phyloP scores from a whole-genome alignment of 176 grass and related monocot genomes.

The Aegilops tauschii region DNA sequence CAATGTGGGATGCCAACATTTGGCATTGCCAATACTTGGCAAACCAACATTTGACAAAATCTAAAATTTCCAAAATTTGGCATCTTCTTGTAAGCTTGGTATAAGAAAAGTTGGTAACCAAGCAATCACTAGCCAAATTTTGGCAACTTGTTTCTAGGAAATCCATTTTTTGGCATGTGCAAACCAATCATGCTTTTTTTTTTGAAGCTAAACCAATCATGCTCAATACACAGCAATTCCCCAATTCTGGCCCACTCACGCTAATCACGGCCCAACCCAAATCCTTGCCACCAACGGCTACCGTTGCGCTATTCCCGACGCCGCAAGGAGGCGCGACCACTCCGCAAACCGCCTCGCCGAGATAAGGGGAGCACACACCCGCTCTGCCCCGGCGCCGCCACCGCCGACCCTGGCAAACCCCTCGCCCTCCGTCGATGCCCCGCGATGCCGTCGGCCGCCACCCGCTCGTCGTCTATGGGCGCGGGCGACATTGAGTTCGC shows the following conservation, averaged over 20 bases:
- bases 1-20: too few relatives aligned
- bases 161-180: too few relatives aligned
- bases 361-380: not conserved
- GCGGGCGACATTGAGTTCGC: not conserved
- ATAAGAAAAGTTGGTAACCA: too few relatives aligned
- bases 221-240: too few relatives aligned
- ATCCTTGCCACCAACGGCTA: slow-evolving; percentile 23
- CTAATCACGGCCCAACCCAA: not conserved
- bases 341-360: not conserved
- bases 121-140: too few relatives aligned
- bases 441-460: slow-evolving; percentile 22
- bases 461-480: not conserved
- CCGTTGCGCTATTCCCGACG: slow-evolving; percentile 14
- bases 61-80: too few relatives aligned
- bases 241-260: not conserved
- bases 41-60: too few relatives aligned
- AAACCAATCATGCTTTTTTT: too few relatives aligned
- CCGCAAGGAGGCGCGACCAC: not conserved
- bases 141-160: too few relatives aligned
- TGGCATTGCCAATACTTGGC: too few relatives aligned
- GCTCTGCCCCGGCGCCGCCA: not conserved
- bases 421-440: not conserved
- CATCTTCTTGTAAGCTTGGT: too few relatives aligned
- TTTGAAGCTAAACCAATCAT: too few relatives aligned
- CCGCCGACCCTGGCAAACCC: not conserved